phyloP scores from a whole-genome alignment of 169 alveolate species.

The Babesia divergens region DNA sequence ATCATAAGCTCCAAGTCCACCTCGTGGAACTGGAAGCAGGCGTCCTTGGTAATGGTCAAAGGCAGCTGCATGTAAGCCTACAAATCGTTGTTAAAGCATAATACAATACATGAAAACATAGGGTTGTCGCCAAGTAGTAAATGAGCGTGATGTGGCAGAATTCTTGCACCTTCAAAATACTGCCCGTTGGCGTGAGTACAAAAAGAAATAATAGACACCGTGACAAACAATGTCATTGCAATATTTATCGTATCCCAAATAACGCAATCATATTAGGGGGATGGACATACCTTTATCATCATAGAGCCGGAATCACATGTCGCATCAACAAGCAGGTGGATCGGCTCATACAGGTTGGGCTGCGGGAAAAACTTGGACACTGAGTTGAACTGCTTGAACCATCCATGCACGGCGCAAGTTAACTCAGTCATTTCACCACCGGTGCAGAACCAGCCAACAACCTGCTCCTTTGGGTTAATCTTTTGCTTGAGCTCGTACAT shows the following conservation, averaged over 20 bases:
- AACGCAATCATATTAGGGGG: no score
- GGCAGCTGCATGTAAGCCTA: conserved; percentile 80
- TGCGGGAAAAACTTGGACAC: conserved; percentile 86
- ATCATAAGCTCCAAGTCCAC: conserved; percentile 76
- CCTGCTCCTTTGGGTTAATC: conserved; percentile 83
- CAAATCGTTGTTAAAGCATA: conserved; percentile 2
- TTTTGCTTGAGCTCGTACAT: conserved; percentile 87
- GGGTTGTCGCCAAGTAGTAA: neutral
- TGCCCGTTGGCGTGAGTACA: neutral
- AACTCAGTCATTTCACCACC: conserved; percentile 86
- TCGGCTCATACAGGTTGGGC: conserved; percentile 86
- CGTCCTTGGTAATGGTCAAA: conserved; percentile 75
- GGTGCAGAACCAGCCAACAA: conserved; percentile 89
- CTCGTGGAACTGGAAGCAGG: conserved; percentile 84
- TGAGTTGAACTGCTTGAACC: conserved; percentile 85
- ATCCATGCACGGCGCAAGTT: conserved; percentile 90
- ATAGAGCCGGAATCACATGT: conserved; percentile 82
- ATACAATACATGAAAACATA: neutral
- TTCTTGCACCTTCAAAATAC: neutral
- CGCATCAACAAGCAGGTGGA: conserved; percentile 88
- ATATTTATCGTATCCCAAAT: neutral
- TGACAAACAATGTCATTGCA: neutral
- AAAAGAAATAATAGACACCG: neutral
- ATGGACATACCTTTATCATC: conserved; percentile 78
- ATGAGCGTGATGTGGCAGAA: neutral